Evolutionary conservation across 1,284 basidiomycete species (phyloP).

Genomic region (Trichosporon sp.): DNA sequence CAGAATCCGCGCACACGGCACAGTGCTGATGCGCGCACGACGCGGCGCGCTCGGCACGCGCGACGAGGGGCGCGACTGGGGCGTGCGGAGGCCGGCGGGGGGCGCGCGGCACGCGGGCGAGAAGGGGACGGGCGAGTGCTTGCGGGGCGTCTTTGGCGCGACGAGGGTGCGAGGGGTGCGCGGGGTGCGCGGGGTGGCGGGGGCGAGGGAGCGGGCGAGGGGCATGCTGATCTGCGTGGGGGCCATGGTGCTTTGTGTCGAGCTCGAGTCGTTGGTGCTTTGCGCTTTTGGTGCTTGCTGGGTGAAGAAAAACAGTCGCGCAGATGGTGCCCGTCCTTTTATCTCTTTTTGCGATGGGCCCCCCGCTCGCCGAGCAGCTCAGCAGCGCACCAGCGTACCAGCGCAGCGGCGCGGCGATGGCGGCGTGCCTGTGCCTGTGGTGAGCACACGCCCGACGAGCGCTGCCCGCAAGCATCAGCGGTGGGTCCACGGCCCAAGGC

Average conservation of each 20-base stretch:
- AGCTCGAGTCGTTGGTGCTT: too few relatives aligned
- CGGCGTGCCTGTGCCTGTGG: background rate
- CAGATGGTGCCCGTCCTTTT: background rate
- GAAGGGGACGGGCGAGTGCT: conserved; percentile 1
- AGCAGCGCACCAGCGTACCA: too few relatives aligned
- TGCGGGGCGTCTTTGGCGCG: conserved; percentile 2
- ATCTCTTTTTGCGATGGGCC: background rate
- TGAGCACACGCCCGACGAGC: background rate
- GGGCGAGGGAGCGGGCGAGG: background rate
- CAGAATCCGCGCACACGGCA: background rate
- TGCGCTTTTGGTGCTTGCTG: too few relatives aligned
- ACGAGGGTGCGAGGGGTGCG: conserved; percentile 1
- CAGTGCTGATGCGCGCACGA: background rate
- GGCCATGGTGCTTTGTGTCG: background rate
- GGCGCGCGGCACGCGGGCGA: background rate
- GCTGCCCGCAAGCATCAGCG: background rate
- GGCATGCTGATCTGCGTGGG: background rate
- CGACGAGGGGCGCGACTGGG: background rate
- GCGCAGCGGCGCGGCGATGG: background rate
- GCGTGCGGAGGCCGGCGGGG: background rate
- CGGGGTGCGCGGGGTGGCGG: background rate
- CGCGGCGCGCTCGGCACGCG: background rate
- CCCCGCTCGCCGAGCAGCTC: too few relatives aligned
- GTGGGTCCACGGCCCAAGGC: background rate
- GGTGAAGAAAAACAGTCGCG: background rate